Conservation (phyloP, 345 rosid genomes). For the Odontarrhena argentea region DNA sequence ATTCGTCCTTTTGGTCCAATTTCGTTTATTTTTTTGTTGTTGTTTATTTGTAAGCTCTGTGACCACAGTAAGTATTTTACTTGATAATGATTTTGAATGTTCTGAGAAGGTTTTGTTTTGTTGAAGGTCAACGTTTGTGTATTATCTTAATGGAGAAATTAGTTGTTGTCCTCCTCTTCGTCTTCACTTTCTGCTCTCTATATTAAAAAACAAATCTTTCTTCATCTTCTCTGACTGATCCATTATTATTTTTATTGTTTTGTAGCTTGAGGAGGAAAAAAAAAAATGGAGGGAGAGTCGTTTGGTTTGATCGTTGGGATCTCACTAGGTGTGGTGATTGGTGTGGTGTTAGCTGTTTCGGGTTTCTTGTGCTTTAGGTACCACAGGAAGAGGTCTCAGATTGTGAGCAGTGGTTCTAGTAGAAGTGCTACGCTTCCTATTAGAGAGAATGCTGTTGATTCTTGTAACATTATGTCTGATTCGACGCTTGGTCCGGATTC, state of each 20-base stretch:
- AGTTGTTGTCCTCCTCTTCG: conserved; percentile 30
- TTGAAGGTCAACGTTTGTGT: conserved; percentile 34
- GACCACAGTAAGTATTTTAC: too few species aligned
- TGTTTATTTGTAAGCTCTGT: too few species aligned
- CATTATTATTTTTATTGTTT: not conserved
- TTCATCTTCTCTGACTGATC: conserved; percentile 28
- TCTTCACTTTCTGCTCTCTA: conserved; percentile 4
- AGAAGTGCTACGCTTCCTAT: conserved; percentile 78
- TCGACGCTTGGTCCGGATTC: conserved; percentile 87
- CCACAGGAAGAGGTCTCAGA: conserved; percentile 82
- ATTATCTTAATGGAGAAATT: conserved; percentile 8
- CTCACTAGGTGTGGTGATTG: conserved; percentile 90
- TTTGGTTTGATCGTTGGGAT: conserved; percentile 87
- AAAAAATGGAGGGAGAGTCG: conserved; percentile 58
- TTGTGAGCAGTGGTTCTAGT: conserved; percentile 84
- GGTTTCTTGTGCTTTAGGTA: conserved; percentile 61
- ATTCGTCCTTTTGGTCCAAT: too few species aligned
- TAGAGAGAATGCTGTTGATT: conserved; percentile 73
- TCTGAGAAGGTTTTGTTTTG: conserved; percentile 31
- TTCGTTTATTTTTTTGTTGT: too few species aligned
- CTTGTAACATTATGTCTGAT: conserved; percentile 75
- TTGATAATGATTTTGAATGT: not conserved
- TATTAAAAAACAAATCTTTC: conserved; percentile 2
- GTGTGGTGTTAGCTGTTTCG: conserved; percentile 72
- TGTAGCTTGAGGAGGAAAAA: conserved; percentile 33